Percentiles rank a stretch among this genome's conserved stretches.
phyloP scores from a whole-genome alignment of 805 yeast genomes.

The Candida verbasci region DNA sequence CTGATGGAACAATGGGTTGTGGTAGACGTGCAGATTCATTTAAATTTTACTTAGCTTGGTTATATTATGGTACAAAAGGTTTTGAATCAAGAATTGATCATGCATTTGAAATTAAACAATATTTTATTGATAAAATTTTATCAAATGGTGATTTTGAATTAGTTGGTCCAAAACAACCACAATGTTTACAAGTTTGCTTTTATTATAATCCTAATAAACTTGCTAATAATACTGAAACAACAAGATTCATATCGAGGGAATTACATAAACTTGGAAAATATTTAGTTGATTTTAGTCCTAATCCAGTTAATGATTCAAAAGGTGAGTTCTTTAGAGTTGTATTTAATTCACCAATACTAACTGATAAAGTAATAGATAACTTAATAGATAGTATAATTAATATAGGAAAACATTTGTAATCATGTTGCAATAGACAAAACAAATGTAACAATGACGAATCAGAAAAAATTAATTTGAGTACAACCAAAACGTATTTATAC shows the following conservation, averaged over 20 bases:
- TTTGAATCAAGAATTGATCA: constrained; percentile 65
- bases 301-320: constrained; percentile 41
- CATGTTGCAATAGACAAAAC: background rate
- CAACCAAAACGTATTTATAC: too few species aligned
- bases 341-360: constrained; percentile 62
- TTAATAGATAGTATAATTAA: constrained; percentile 27
- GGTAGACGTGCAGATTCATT: constrained; percentile 82
- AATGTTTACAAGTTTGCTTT: constrained; percentile 82
- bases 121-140: constrained; percentile 48
- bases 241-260: constrained; percentile 57
- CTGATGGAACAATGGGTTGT: constrained; percentile 90
- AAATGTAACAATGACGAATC: background rate
- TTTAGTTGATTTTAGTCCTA: constrained; percentile 76
- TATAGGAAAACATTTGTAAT: constrained; percentile 1
- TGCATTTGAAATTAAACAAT: constrained; percentile 61
- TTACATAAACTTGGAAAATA: constrained; percentile 63
- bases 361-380: constrained; percentile 31
- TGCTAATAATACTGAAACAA: constrained; percentile 44
- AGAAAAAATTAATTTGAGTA: too few species aligned
- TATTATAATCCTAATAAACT: constrained; percentile 51
- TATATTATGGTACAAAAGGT: constrained; percentile 70
- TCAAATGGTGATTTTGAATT: constrained; percentile 45
- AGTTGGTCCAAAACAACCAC: constrained; percentile 44
- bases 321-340: constrained; percentile 88
- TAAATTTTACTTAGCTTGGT: constrained; percentile 76